Evolutionary conservation across 2,329 filamentous ascomycete species (phyloP).

Genomic region (Penicillium paneum): DNA sequence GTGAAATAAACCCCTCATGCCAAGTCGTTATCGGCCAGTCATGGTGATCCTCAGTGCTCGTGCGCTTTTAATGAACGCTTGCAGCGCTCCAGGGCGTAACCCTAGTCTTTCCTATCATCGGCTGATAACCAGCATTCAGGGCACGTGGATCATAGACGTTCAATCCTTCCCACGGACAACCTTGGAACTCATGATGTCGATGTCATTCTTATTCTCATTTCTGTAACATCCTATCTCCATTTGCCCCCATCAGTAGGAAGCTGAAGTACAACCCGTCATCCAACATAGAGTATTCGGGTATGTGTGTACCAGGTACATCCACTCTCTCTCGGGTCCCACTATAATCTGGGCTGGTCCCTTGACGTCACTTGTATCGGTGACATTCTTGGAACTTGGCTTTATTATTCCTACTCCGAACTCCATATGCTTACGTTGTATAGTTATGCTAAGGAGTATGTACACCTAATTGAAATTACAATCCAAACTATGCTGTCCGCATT

Average conservation of each 20-base stretch:
- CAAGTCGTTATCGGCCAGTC: conserved; percentile 14
- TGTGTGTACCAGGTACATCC: conserved; percentile 5
- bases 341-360: conserved; percentile 4
- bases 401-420: background rate
- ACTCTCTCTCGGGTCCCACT: conserved; percentile 8
- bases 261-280: no score
- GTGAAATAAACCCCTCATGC: conserved; percentile 9
- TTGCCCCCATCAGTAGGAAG: no score
- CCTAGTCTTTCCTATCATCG: conserved; percentile 7
- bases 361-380: conserved; percentile 9
- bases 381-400: background rate
- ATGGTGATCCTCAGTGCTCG: conserved; percentile 8
- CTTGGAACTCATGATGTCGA: background rate
- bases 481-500: background rate
- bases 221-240: background rate
- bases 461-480: background rate
- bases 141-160: conserved; percentile 3
- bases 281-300: background rate
- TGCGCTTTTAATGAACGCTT: conserved; percentile 12
- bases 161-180: no score
- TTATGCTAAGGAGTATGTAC: background rate
- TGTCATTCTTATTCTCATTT: background rate
- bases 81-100: conserved; percentile 13
- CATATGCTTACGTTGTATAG: background rate
- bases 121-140: conserved; percentile 4